Evolutionary conservation across 768 basidiomycete genomes (phyloP), one percentile per base, ranked within the genome.

Genomic region (Mycena galopus): DNA sequence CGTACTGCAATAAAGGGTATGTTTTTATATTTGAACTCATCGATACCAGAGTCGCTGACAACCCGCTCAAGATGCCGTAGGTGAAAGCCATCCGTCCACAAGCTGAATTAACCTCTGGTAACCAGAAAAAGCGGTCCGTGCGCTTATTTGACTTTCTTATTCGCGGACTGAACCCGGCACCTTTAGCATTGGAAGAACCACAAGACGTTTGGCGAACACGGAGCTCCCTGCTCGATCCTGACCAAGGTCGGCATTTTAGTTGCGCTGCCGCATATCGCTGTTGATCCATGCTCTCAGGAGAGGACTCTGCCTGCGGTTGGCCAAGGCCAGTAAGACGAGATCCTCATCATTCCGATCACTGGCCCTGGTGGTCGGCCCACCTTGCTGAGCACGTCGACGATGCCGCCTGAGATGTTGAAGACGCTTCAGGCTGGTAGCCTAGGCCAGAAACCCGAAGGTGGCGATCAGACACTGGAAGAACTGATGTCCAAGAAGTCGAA

Each of bases 101-200:
- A 57, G 19, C 5, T 19, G 30, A 4, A 32, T 33, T 57, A 33
- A 57, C 33, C 2, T 57, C 30, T 35, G 35, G 25, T 61, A 21
- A 59, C 19, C 37, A 69, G 67, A 69, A 51, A 37, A n/a, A 55
- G 67, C 58, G 23, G 67, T 69, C 32, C 30, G 35, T 59, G 58
- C 14, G 19, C 14, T 23, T 33, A n/a, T 33, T 23, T 17, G 1
- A 32, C 19, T 32, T 63, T 30, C 60, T 30, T 9, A 32, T 25
- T 33, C 33, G 39, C 27, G 6, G 4, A 32, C 33, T 56, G 6
- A 32, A 25, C 42, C 30, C 10, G 4, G 16, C 2, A 4, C 32
- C 14, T 44, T 10, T 29, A 78, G 68, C 81, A 83, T 67, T 83
- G 82, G 83, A 79, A 79, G 55, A 82, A 75, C 71, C 83, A 84